Evolutionary conservation across 176 grass and related monocot genomes (phyloP).

Genomic region (Eleusine coracana): DNA sequence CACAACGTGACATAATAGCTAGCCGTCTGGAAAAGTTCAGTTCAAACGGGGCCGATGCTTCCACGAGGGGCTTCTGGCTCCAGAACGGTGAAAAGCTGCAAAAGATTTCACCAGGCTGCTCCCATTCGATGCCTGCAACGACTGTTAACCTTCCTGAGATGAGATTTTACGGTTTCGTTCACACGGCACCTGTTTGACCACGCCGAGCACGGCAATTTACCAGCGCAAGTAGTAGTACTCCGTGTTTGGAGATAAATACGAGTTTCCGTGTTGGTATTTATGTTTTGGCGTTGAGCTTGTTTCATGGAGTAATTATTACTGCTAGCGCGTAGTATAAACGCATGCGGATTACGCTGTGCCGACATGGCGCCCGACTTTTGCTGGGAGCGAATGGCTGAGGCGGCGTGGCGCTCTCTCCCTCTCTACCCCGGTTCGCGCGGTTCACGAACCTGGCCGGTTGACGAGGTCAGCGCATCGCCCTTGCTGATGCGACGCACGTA

Average conservation of each 20-base stretch:
- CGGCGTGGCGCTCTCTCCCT: not conserved
- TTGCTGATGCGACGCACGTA: not conserved
- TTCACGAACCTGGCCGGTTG: conserved; percentile 25
- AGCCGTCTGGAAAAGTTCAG: conserved; percentile 34
- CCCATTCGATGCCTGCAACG: not conserved
- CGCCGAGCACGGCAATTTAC: conserved; percentile 4
- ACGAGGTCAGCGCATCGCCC: conserved; percentile 23
- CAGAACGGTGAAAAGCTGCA: not conserved
- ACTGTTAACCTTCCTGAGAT: not conserved
- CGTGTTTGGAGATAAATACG: not conserved
- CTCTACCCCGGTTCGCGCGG: conserved; percentile 4
- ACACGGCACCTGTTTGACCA: not conserved
- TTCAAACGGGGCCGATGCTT: conserved; percentile 29
- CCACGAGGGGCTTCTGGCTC: not conserved
- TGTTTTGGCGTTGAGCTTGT: not conserved
- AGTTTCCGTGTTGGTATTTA: not conserved
- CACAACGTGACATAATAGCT: conserved; percentile 43
- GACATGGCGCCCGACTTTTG: conserved; percentile 2
- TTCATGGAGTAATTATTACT: not conserved
- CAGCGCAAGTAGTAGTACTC: not conserved
- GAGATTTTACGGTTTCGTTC: not conserved
- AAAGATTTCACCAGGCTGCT: not conserved
- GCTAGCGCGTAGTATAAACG: not conserved
- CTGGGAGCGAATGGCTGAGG: not conserved
- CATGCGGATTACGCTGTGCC: conserved; percentile 37